Conservation (phyloP, 306 rosid species). For the Glycine soja region DNA sequence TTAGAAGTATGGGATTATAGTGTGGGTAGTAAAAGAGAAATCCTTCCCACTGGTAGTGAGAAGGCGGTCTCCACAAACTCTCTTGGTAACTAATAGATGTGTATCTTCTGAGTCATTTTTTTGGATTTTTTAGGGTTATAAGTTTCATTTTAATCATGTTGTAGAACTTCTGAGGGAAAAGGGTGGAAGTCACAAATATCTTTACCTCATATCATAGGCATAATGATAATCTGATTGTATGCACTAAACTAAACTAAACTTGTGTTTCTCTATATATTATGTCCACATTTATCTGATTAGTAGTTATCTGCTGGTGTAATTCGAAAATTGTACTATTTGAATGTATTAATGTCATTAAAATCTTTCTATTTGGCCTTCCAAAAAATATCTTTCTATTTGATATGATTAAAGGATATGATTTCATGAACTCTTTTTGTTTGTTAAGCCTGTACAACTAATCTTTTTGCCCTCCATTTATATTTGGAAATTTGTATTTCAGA, state of each 20-base stretch:
- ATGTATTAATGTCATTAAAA: no score
- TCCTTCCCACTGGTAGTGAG: no score
- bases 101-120: constrained; percentile 1
- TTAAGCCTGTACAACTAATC: constrained; percentile 17
- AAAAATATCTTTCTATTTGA: no score
- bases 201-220: constrained; percentile 21
- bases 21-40: no score
- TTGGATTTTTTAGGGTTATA: not conserved
- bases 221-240: constrained; percentile 25
- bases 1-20: no score
- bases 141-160: constrained; percentile 6
- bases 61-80: no score
- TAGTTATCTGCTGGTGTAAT: constrained; percentile 9
- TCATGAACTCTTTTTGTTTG: constrained; percentile 3
- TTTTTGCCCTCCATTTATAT: constrained; percentile 47
- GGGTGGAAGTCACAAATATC: constrained; percentile 7
- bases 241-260: constrained; percentile 1
- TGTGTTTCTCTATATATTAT: constrained; percentile 28
- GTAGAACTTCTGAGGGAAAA: constrained; percentile 14
- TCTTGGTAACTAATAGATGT: no score
- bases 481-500: constrained; percentile 64
- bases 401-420: no score
- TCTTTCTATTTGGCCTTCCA: no score
- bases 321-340: constrained; percentile 20
- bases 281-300: constrained; percentile 12